Percentiles rank a stretch among this genome's conserved stretches.
Conservation (phyloP, 2,329 filamentous ascomycete genomes). For the Aureobasidium lini region DNA sequence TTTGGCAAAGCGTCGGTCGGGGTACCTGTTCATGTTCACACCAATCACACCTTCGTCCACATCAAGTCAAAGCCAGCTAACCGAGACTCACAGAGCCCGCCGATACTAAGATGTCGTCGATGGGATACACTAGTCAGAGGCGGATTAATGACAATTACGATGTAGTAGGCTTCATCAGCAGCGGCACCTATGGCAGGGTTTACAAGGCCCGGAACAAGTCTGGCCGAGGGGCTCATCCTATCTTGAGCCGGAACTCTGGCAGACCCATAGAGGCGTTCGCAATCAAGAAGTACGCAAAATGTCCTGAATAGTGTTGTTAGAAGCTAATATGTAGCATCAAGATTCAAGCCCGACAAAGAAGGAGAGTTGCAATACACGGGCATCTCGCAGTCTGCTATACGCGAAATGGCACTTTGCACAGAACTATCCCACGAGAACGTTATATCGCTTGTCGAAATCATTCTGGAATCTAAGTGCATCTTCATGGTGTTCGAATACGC, state of each 20-base stretch:
- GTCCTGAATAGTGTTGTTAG: background rate
- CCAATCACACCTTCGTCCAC: no score
- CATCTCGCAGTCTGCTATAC: conserved; percentile 92
- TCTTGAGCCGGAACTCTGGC: conserved; percentile 17
- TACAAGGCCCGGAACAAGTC: conserved; percentile 85
- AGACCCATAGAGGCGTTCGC: conserved; percentile 67
- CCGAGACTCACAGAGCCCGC: background rate
- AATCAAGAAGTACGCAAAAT: conserved; percentile 74
- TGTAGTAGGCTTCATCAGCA: conserved; percentile 96
- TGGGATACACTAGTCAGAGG: conserved; percentile 60
- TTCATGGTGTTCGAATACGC: conserved; percentile 99
- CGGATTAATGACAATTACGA: conserved; percentile 89
- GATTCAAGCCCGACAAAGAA: conserved; percentile 95
- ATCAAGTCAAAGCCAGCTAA: background rate
- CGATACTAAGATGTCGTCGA: conserved; percentile 13
- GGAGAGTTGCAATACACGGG: conserved; percentile 96
- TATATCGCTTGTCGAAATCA: conserved; percentile 86
- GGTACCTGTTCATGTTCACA: no score
- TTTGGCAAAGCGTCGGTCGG: no score
- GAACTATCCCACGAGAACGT: conserved; percentile 85
- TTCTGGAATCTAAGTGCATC: conserved; percentile 96
- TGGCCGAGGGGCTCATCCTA: conserved; percentile 40
- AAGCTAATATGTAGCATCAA: conserved; percentile 22
- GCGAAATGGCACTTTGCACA: conserved; percentile 94
- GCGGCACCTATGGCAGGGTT: conserved; percentile 93